Evolutionary conservation across 805 yeast species (phyloP), one percentile per base, ranked within the genome.

Genomic region (Myxozyma neotropica): DNA sequence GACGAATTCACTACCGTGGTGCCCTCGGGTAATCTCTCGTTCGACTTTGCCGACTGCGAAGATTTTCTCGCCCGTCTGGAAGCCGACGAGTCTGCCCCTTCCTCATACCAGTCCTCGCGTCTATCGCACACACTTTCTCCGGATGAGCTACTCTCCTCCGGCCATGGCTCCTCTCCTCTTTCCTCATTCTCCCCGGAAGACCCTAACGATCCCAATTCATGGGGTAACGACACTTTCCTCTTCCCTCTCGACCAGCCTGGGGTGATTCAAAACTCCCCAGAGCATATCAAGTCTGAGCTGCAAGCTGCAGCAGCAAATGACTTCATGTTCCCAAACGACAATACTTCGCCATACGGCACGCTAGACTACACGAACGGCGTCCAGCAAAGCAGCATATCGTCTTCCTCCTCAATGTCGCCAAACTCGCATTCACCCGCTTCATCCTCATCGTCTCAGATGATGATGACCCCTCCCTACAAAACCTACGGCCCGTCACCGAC

Each of bases 1-100:
- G 64, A 59, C 55, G 58, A 47, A 36, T 59, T 31, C 55, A 21
- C 47, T 12, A 38, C 55, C 21, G 13, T 42, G 48, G 33, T 40
- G 8, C 50, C 47, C 24, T 4, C 56, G n/a, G 42, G 49, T 49
- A 40, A 31, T 51, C 49, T 33, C 33, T 33, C 59, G 47, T 65
- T 67, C 54, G 70, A 67, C 47, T 68, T 65, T 26, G 62, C 66
- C 27, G 63, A 63, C 49, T 67, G 69, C 48, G 68, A 66, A 44
- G 67, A 67, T 44, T 66, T 66, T 45, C 66, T 66, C 29, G 65
- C 66, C 17, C 50, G 67, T n/a, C 64, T 64, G 19, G 67, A 64
- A 36, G 67, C 67, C 13, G 66, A 59, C 17, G 62, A 57, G 15
- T 15, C 64, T 23, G 24, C 44, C 35, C 13, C 53, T 13, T 42